These are phyloP conservation scores for Lumnitzera littorea DNA, from an alignment of 345 rosid species.

Conservation along the genomic window DNA sequence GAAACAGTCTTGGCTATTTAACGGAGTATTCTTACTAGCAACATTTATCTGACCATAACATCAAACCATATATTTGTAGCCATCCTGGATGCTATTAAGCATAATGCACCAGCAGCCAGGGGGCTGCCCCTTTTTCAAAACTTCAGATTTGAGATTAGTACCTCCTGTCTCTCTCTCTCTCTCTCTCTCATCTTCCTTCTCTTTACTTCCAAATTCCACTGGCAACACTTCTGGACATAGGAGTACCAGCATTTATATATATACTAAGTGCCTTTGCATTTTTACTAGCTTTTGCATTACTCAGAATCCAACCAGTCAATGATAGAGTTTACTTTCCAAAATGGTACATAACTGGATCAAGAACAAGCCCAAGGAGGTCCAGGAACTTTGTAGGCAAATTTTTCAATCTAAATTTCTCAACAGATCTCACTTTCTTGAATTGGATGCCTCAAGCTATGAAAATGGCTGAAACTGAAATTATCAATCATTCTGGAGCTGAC, in stretches of 20 bases:
- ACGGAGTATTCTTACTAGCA: too few species aligned
- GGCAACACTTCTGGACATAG: slow-evolving; percentile 90
- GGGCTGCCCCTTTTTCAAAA: too few species aligned
- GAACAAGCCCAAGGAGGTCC: slow-evolving; percentile 63
- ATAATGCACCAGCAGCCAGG: too few species aligned
- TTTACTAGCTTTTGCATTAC: slow-evolving; percentile 74
- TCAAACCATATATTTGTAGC: too few species aligned
- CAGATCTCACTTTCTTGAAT: slow-evolving; percentile 78
- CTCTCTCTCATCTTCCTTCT: neutral
- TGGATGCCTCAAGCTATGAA: slow-evolving; percentile 99
- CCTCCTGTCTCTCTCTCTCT: neutral
- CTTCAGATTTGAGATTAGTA: too few species aligned
- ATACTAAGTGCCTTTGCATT: slow-evolving; percentile 61
- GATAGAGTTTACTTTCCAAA: slow-evolving; percentile 94
- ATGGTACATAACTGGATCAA: slow-evolving; percentile 63
- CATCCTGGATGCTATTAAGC: too few species aligned
- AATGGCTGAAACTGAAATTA: slow-evolving; percentile 74
- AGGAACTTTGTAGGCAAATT: slow-evolving; percentile 62
- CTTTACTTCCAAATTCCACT: slow-evolving; percentile 17
- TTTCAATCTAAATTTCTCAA: slow-evolving; percentile 66
- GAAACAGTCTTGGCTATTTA: too few species aligned
- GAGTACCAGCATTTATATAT: slow-evolving; percentile 82
- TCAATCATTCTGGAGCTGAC: slow-evolving; percentile 91
- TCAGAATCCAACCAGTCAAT: slow-evolving; percentile 84
- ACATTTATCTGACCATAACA: too few species aligned